Base-by-base conservation (phyloP, 2,329 filamentous ascomycete genomes). In the Diaporthe eres region DNA sequence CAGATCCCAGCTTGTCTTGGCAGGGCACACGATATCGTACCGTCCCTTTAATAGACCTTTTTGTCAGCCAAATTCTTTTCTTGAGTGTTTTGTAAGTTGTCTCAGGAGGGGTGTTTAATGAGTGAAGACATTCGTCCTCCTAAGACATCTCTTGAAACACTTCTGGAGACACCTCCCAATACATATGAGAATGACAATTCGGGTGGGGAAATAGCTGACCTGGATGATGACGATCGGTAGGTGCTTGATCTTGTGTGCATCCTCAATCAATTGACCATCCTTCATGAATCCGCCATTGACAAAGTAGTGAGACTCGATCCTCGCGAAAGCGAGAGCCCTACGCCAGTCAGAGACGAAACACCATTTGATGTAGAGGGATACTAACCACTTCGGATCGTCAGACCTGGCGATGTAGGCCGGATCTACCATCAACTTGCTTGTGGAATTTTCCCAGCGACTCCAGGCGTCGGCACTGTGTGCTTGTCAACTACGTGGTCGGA, bases 21-120 rank as follows among this genome's bases (percentile, higher is more conserved):
- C 82, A 7, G 86, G 85, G 76, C 85, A 87, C 4, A 87, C 83
- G 19, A 87, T 79, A 79, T 87, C 86, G 71, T 87, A 86, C n/a
- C 86, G 82, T 0, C 86, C 86, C 76, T 49, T 3, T 47, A 19
- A 0, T 7, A 47, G 31, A 34, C 44, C 15, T 19, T 6, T 34
- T 34, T 1, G 1, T 34, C 31, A 34, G 31, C 31, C 31, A 34
- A 34, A 34, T 34, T 34, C 8, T 6, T 34, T 34, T 34, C 31
- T 34, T 34, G 31, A 34, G 31, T 34, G 7, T 34, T 34, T 34
- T 34, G 31, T 9, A 6, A 34, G 31, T 1, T 34, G 31, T 34
- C 31, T 34, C 1, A 34, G 31, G 31, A 1, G 31, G 31, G 1
- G 31, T 34, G 31, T 34, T 34, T 34, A 0, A 34, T 1, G 31